phyloP scores from a whole-genome alignment of 495 filamentous ascomycete genomes.

The Aspergillus coremiiformis region DNA sequence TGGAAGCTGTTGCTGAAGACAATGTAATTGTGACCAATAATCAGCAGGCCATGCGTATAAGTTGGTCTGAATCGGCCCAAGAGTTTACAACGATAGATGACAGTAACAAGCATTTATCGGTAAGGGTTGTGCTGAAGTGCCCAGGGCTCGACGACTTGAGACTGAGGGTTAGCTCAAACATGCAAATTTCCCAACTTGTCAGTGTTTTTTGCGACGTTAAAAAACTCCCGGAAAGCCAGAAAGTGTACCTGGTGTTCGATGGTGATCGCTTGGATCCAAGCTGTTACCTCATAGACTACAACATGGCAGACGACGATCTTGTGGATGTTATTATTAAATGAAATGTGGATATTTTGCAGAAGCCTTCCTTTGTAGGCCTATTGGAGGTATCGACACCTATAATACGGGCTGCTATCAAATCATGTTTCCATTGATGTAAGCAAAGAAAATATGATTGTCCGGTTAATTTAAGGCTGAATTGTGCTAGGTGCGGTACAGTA shows the following conservation, averaged over 20 bases:
- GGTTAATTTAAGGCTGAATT: too few species aligned
- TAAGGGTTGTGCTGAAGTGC: constrained; percentile 53
- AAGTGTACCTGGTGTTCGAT: constrained; percentile 66
- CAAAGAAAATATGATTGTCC: too few species aligned
- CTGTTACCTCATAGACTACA: constrained; percentile 56
- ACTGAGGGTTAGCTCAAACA: constrained; percentile 51
- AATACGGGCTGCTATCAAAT: background rate
- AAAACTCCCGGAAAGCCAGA: constrained; percentile 37
- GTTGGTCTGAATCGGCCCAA: background rate
- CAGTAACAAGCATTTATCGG: constrained; percentile 19
- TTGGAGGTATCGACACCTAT: background rate
- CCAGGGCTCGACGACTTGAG: constrained; percentile 49
- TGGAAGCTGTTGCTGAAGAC: constrained; percentile 67
- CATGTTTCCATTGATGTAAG: background rate
- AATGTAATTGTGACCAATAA: constrained; percentile 14
- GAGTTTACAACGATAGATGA: constrained; percentile 12
- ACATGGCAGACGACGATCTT: constrained; percentile 70
- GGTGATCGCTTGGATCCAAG: constrained; percentile 64
- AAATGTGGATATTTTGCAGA: constrained; percentile 4
- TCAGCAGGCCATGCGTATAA: background rate
- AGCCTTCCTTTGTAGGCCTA: background rate
- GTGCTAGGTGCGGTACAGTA: too few species aligned
- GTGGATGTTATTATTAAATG: constrained; percentile 65
- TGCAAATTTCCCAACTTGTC: constrained; percentile 47
- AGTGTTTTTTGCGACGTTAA: constrained; percentile 43